Conservation (phyloP, 2,329 filamentous ascomycete species). For the Arthrinium phaeospermum region DNA sequence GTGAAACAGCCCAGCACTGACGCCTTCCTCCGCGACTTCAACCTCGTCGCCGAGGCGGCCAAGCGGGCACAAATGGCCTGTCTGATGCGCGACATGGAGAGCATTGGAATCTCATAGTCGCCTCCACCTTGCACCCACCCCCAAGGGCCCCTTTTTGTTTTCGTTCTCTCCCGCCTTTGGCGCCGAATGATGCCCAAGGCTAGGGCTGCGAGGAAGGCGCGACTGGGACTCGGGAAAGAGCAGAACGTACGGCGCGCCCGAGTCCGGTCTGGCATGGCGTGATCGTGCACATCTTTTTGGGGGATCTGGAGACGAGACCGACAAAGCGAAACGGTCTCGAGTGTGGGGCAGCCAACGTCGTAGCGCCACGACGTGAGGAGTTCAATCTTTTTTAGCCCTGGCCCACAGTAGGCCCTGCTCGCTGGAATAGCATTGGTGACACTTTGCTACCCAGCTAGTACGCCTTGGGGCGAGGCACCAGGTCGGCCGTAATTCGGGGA, state of each 20-base stretch:
- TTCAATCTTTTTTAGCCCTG: conserved; percentile 14
- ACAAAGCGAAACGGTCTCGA: conserved; percentile 3
- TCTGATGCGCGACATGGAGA: conserved; percentile 84
- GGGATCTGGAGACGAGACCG: conserved; percentile 1
- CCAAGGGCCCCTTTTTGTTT: not conserved
- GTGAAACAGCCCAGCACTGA: conserved; percentile 48
- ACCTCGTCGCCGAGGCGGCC: conserved; percentile 87
- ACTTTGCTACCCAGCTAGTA: not conserved
- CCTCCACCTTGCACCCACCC: not conserved
- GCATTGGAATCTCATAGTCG: conserved; percentile 61
- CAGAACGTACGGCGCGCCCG: conserved; percentile 15
- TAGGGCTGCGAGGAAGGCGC: not conserved
- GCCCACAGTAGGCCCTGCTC: not conserved
- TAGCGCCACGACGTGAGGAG: conserved; percentile 14
- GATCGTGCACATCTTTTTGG: not conserved
- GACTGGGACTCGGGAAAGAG: not conserved
- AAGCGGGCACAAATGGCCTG: conserved; percentile 91
- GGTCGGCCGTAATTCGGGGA: conserved; percentile 13
- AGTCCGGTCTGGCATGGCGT: conserved; percentile 9
- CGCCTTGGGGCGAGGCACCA: not conserved
- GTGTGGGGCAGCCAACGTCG: conserved; percentile 8
- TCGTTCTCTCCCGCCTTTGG: not conserved
- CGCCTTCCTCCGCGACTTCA: conserved; percentile 78
- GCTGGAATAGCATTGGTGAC: conserved; percentile 7
- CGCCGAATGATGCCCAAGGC: conserved; percentile 10